Evolutionary conservation across 805 yeast species (phyloP).

Genomic region (Saccharomyces cerevisiae): DNA sequence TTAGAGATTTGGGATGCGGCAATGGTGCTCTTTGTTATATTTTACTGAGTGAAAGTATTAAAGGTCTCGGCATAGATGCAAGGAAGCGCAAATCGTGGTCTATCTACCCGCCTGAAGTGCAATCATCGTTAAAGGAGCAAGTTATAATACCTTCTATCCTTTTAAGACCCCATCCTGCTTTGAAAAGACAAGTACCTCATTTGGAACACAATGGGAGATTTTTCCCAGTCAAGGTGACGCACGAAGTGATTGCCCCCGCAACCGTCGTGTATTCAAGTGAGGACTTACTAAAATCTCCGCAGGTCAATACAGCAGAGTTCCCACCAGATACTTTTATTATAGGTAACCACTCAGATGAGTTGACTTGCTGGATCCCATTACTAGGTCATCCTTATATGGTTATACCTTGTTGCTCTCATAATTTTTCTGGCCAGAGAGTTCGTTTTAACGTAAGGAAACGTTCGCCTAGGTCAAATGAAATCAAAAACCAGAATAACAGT

Average conservation of each 20-base stretch:
- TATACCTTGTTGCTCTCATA: slow-evolving; percentile 92
- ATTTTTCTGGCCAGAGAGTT: slow-evolving; percentile 64
- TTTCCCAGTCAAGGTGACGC: slow-evolving; percentile 30
- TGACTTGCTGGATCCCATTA: slow-evolving; percentile 92
- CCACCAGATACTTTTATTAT: slow-evolving; percentile 70
- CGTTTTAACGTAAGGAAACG: slow-evolving; percentile 47
- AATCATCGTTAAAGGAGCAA: slow-evolving; percentile 55
- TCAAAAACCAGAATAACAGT: slow-evolving; percentile 8
- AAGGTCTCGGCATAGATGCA: slow-evolving; percentile 84
- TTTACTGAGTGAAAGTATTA: slow-evolving; percentile 67
- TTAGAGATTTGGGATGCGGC: slow-evolving; percentile 91
- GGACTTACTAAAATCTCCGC: slow-evolving; percentile 42
- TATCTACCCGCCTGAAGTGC: slow-evolving; percentile 59
- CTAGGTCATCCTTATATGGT: slow-evolving; percentile 82
- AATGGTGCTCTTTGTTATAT: slow-evolving; percentile 81
- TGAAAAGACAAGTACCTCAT: slow-evolving; percentile 44
- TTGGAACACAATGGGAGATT: slow-evolving; percentile 53
- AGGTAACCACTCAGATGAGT: slow-evolving; percentile 92
- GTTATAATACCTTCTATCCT: slow-evolving; percentile 73
- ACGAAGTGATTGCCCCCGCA: slow-evolving; percentile 40
- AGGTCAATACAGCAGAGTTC: slow-evolving; percentile 56
- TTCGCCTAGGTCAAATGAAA: slow-evolving; percentile 4
- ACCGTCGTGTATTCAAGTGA: slow-evolving; percentile 30
- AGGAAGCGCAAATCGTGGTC: slow-evolving; percentile 83
- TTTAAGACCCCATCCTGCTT: slow-evolving; percentile 61